Evolutionary conservation across 2,329 filamentous ascomycete genomes (phyloP), one percentile per base, ranked within the genome.

Genomic region (Ambrosiella xylebori): DNA sequence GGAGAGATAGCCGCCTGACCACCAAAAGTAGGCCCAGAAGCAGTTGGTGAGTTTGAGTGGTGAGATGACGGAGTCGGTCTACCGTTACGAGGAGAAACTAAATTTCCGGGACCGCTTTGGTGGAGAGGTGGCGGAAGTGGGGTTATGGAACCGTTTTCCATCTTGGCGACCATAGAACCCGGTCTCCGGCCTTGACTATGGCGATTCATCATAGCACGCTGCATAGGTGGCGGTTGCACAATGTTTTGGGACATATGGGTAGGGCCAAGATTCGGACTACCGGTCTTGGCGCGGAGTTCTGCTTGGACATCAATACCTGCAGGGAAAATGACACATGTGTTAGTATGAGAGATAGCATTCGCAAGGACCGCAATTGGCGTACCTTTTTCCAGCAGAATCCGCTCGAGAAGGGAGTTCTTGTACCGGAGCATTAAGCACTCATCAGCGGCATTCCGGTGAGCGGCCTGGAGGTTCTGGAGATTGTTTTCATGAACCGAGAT

Each of bases 401-500:
- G 82, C 73, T 98, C 93, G 40, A 98, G 79, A 54, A 97, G 76
- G 45, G 93, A 97, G 70, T 97, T 98, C 75, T 97, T 97, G 71
- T 97, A 98, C 60, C 93, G 85, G 65, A 98, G 77, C 93, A 98
- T 97, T 67, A 97, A 73, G 69, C 93, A 97, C 71, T 97, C 93
- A 70, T 97, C 93, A 59, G 91, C 89, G 59, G 93, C 93, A 66
- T 82, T 90, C 65, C 93, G 87, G 68, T 97, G 93, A 63, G 89
- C 94, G 66, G 91, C 86, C 72, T 97, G 93, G 61, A 98, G 77
- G 66, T 83, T 95, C 65, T 94, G 87, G 59, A 97, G 77, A 65
- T 88, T 91, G 66, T 94, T 88, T 72, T 98, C 93, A 76, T 97
- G 91, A 65, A 93, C 87, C 67, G 93, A 91, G 71, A 98, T 97